A percentile compares a stretch with the other conserved stretches of the same genome.
phyloP scores from a whole-genome alignment of 495 filamentous ascomycete genomes.

The Penicillium fimorum region DNA sequence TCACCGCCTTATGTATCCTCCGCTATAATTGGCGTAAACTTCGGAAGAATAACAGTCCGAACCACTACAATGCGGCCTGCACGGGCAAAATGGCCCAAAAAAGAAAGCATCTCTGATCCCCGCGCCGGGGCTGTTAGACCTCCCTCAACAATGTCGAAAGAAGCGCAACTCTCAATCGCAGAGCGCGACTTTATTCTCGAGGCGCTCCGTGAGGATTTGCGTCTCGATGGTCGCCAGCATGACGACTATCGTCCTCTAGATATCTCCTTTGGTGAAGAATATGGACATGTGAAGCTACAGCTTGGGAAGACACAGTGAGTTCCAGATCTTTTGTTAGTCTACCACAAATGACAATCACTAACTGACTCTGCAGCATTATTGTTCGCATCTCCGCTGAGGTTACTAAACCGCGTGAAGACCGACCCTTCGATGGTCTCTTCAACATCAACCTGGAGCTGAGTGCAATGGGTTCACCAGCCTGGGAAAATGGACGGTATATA shows the following conservation, averaged over 20 bases:
- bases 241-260: conserved; percentile 76
- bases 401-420: conserved; percentile 76
- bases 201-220: conserved; percentile 70
- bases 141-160: conserved; percentile 71
- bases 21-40: conserved; percentile 2
- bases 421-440: conserved; percentile 93
- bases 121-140: conserved; percentile 28
- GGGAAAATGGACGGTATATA: conserved; percentile 76
- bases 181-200: conserved; percentile 75
- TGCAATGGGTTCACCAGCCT: conserved; percentile 88
- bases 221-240: conserved; percentile 77
- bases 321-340: not conserved
- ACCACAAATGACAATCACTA: conserved; percentile 6
- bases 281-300: conserved; percentile 85
- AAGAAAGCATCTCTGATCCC: conserved; percentile 22
- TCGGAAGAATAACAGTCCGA: conserved; percentile 12
- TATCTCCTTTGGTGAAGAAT: conserved; percentile 82
- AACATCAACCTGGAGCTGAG: conserved; percentile 85
- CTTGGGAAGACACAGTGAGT: conserved; percentile 85
- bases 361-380: conserved; percentile 58
- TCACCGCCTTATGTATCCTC: conserved; percentile 12
- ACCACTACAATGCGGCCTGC: conserved; percentile 26
- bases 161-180: conserved; percentile 76
- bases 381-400: conserved; percentile 86
- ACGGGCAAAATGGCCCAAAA: conserved; percentile 28